Base-by-base conservation (phyloP, 257 asterid species). In the Avicennia marina region DNA sequence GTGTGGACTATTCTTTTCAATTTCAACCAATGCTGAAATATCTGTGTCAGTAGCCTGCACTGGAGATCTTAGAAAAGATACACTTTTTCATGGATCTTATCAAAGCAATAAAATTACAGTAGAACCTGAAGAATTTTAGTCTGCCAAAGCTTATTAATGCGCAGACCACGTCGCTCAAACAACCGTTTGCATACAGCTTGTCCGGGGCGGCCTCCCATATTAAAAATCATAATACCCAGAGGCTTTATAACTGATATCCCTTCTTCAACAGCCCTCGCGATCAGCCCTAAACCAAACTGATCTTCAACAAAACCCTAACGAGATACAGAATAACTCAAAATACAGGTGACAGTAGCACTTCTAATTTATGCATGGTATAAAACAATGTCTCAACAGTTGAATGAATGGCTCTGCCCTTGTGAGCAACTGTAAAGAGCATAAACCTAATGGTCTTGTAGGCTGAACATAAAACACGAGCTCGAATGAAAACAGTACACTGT, bases 141-240 rank as follows among this genome's bases (percentile, higher is more conserved):
- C 78, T 93, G 98, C 98, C 98, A 93, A 48, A 89, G 94, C 85
- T 86, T 89, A 78, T 84, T 74, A 33, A 93, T 89, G 63, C 75
- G 67, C 64, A 93, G 81, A 69, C 98, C 98, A 58, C 97, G 98
- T 32, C 98, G 95, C 77, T 93, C 96, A 79, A 93, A 93, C 66
- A 86, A 77, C 63, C 98, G 95, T 79, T 84, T 81, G 50, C 98
- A 93, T 20, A 93, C 97, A 52, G 89, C 95, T 77, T 93, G 95
- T 45, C 98, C 98, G 2, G 98, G 98, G 58, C 97, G 95, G 48
- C 98, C 97, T 45, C 98, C 98, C 95, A 93, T 89, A 72, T 93
- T 93, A 69, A 93, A 93, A 64, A 93, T 93, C 98, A 93, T 89
- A 77, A 93, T 83, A 36, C 98, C 98, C 78, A 78, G 56, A 72